Percentiles rank a stretch among this genome's conserved stretches.
phyloP scores from a whole-genome alignment of 805 yeast genomes.

The Citeromyces matritensis region DNA sequence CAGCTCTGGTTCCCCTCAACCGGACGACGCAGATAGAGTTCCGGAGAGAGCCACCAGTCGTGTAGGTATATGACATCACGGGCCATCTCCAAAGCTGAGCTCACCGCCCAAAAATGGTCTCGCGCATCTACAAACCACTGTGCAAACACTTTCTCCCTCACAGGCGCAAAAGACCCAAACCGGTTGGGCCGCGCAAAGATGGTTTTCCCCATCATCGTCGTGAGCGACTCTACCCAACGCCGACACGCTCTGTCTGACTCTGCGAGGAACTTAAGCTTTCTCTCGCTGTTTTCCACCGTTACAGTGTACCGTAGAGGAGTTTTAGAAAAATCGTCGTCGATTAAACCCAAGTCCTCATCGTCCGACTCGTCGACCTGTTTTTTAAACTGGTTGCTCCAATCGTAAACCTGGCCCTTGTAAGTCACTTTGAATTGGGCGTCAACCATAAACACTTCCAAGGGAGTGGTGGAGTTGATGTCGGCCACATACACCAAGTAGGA shows the following conservation, averaged over 20 bases:
- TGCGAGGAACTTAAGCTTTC: conserved; percentile 62
- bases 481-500: conserved; percentile 79
- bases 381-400: conserved; percentile 3
- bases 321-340: conserved; percentile 9
- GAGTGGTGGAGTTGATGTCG: conserved; percentile 73
- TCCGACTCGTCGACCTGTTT: conserved; percentile 12
- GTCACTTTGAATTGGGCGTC: conserved; percentile 56
- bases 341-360: conserved; percentile 15
- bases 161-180: conserved; percentile 87
- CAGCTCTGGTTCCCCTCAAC: conserved; percentile 91
- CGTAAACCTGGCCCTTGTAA: conserved; percentile 18
- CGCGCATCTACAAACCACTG: conserved; percentile 93
- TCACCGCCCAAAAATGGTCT: conserved; percentile 93
- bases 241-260: conserved; percentile 48
- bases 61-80: conserved; percentile 86
- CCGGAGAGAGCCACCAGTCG: conserved; percentile 99
- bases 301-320: conserved; percentile 34
- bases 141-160: conserved; percentile 71
- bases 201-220: conserved; percentile 49
- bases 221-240: conserved; percentile 65
- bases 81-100: conserved; percentile 87
- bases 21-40: conserved; percentile 82
- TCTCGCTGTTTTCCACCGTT: conserved; percentile 57
- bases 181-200: conserved; percentile 65
- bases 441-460: conserved; percentile 83